Conservation (phyloP, 2,329 filamentous ascomycete genomes). For the Fusarium buxicola region DNA sequence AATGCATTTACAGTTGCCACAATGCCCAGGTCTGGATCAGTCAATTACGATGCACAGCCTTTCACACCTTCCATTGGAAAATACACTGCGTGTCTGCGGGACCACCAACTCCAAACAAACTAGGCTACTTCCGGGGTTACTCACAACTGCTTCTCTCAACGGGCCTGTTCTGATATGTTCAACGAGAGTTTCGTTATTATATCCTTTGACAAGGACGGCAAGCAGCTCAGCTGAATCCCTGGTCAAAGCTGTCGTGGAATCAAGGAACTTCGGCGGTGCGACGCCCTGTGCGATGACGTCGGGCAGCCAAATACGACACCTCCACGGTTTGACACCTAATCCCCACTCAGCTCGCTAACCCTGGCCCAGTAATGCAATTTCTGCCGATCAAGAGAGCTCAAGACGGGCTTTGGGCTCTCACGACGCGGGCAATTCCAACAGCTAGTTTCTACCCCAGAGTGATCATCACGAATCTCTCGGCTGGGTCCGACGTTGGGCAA, state of each 20-base stretch:
- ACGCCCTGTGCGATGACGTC: constrained; percentile 44
- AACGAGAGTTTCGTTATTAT: neutral
- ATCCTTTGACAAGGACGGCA: neutral
- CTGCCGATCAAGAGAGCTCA: neutral
- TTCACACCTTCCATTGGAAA: neutral
- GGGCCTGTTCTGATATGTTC: constrained; percentile 1
- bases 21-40: neutral
- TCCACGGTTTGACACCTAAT: constrained; percentile 27
- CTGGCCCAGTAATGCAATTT: constrained; percentile 36
- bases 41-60: neutral
- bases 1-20: constrained; percentile 7
- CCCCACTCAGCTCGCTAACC: constrained; percentile 11
- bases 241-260: constrained; percentile 25
- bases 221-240: constrained; percentile 19
- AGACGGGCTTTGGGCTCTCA: constrained; percentile 1
- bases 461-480: constrained; percentile 42
- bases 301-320: constrained; percentile 17
- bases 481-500: constrained; percentile 39
- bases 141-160: constrained; percentile 1
- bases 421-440: constrained; percentile 19
- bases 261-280: constrained; percentile 34
- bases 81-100: constrained; percentile 11
- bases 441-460: constrained; percentile 29
- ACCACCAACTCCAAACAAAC: constrained; percentile 16
- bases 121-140: neutral